Conservation (phyloP, 2,329 filamentous ascomycete species). For the Penicillium sp. region DNA sequence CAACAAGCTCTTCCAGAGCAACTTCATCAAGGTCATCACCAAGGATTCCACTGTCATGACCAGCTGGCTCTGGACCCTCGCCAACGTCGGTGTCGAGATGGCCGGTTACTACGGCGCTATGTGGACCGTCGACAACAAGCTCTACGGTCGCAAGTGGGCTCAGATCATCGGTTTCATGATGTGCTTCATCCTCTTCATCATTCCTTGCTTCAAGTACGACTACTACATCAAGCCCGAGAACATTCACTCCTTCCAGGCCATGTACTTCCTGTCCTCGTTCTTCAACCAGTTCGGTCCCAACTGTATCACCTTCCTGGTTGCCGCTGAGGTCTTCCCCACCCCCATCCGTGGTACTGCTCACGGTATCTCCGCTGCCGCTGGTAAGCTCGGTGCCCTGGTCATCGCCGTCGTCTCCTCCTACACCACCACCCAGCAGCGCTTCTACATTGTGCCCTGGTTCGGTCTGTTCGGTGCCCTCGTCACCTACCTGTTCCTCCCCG, state of each 20-base stretch:
- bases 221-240: constrained; percentile 73
- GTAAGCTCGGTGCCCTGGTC: constrained; percentile 83
- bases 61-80: constrained; percentile 86
- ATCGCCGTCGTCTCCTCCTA: constrained; percentile 70
- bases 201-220: constrained; percentile 82
- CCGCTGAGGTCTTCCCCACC: constrained; percentile 91
- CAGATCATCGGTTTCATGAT: constrained; percentile 91
- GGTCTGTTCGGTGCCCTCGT: constrained; percentile 82
- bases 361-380: constrained; percentile 85
- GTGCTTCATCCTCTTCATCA: constrained; percentile 89
- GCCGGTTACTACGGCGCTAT: constrained; percentile 87
- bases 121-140: constrained; percentile 88
- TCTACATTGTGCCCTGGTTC: constrained; percentile 93
- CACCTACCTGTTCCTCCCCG: constrained; percentile 82
- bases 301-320: constrained; percentile 91
- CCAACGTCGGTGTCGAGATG: constrained; percentile 84
- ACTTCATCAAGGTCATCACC: constrained; percentile 82
- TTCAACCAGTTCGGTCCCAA: constrained; percentile 99
- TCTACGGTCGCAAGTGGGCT: constrained; percentile 95
- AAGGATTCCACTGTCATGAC: constrained; percentile 72
- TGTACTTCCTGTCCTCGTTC: constrained; percentile 97
- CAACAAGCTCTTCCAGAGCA: constrained; percentile 92
- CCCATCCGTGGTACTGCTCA: constrained; percentile 90
- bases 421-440: constrained; percentile 78
- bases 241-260: constrained; percentile 86